A percentile compares a stretch with the other conserved stretches of the same genome.
These are phyloP conservation scores for Trichothecium sympodiale DNA, from an alignment of 2,329 filamentous ascomycete genomes.

Conservation along the genomic window DNA sequence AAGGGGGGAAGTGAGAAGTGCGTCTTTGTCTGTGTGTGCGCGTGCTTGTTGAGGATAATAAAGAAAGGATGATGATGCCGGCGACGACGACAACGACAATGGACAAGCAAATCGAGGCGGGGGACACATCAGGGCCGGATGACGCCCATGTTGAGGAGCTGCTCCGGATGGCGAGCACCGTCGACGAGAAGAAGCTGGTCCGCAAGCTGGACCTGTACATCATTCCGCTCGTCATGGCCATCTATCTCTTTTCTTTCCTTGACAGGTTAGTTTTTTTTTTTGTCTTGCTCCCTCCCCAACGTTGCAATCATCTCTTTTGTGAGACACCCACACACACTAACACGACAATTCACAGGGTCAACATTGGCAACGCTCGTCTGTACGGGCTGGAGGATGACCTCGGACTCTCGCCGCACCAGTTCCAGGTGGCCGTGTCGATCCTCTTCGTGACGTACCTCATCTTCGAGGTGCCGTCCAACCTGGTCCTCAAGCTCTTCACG, in stretches of 20 bases:
- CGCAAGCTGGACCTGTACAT: conserved; percentile 54
- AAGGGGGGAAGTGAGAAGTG: not conserved
- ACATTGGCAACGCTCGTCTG: conserved; percentile 61
- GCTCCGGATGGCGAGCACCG: conserved; percentile 6
- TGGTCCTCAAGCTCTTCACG: conserved; percentile 51
- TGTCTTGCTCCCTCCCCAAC: not conserved
- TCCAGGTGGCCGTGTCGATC: conserved; percentile 56
- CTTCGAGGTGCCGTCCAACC: conserved; percentile 55
- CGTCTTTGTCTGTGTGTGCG: not conserved
- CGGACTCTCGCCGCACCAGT: conserved; percentile 48
- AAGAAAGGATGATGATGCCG: not conserved
- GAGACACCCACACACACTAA: too few species aligned
- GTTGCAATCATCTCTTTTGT: too few species aligned
- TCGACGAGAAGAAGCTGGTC: conserved; percentile 44
- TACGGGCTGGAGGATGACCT: conserved; percentile 56
- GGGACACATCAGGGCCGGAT: not conserved
- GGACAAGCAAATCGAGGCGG: not conserved
- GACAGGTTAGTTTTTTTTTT: conserved; percentile 49
- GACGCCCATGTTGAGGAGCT: conserved; percentile 4
- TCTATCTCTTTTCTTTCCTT: conserved; percentile 68
- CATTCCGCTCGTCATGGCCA: conserved; percentile 54
- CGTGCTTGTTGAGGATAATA: not conserved
- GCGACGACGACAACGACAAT: not conserved
- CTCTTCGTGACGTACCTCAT: conserved; percentile 54
- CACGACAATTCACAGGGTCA: conserved; percentile 42